Evolutionary conservation across 2,329 filamentous ascomycete species (phyloP), one percentile per base, ranked within the genome.

Genomic region (Thermothelomyces thermophilus): DNA sequence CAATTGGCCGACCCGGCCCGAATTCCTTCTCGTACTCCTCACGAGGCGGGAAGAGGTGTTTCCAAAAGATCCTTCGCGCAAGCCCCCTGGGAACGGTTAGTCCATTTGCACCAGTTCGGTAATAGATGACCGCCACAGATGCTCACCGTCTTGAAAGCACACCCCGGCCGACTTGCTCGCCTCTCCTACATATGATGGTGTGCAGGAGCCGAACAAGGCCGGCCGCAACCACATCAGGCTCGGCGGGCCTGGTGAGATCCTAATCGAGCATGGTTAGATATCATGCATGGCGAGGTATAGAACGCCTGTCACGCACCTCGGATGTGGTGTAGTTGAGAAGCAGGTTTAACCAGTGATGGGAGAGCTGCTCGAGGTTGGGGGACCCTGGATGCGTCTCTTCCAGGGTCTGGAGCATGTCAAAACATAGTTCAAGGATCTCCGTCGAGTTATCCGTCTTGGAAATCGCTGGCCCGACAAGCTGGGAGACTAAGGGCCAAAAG

Each of bases 11-110:
- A 52, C 65, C 42, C 7, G 31, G 34, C 9, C 46, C 52, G 4
- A 33, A 31, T 13, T 51, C 42, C 11, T n/a, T 28, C 10, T 26
- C 24, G 11, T 20, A 37, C 13, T 56, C 56, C 22, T 55, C 63
- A 56, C 66, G 64, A 1, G 74, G 71, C 0, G 86, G 84, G 57
- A 88, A 88, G 0, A 90, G 69, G 58, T 85, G 83, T 48, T 70
- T 76, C 61, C 74, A 77, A 57, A 89, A 80, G 1, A 90, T 63
- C 3, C 68, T 66, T 45, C 71, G 69, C 9, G 74, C 70, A 41
- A 71, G 64, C 17, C 56, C 51, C 3, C 56, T 58, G 7, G 48
- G 14, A 58, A 50, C 9, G 4, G 36, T 57, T 39, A 51, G 28
- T 34, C 36, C 16, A 8, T 2, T 16, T 28, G 13, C 3, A 35